Evolutionary conservation across 208 protist genomes (phyloP).

Genomic region (Trichomonas tenax): DNA sequence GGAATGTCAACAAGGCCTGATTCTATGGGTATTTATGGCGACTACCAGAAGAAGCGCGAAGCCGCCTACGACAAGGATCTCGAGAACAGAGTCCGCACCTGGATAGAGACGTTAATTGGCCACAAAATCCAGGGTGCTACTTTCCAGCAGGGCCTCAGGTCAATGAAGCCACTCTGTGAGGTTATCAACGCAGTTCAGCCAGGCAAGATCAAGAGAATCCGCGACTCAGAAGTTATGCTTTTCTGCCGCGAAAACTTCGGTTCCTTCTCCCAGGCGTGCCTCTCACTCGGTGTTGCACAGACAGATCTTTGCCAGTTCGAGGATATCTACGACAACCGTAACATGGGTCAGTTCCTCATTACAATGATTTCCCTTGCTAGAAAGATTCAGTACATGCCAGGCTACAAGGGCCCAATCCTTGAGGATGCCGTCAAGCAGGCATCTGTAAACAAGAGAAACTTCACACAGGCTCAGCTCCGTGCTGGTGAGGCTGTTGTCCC

Average conservation of each 20-base stretch:
- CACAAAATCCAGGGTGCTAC: neutral
- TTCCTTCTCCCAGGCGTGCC: neutral
- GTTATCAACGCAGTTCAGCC: neutral
- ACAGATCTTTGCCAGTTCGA: neutral
- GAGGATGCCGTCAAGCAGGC: neutral
- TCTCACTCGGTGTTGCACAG: neutral
- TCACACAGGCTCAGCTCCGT: neutral
- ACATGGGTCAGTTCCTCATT: neutral
- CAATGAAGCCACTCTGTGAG: neutral
- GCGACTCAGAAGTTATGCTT: neutral
- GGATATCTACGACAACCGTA: neutral
- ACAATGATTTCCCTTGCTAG: neutral
- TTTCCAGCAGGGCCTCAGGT: neutral
- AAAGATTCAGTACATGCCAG: neutral
- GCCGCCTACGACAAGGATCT: neutral
- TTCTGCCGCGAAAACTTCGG: constrained; percentile 14
- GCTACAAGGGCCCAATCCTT: neutral
- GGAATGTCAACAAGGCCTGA: neutral
- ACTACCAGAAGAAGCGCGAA: neutral
- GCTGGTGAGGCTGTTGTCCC: neutral
- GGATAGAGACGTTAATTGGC: neutral
- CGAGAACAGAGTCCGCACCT: neutral
- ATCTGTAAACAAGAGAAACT: neutral
- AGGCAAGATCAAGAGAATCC: neutral
- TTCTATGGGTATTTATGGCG: neutral